Evolutionary conservation across 164 flowering plant genomes (phyloP), one percentile per base, ranked within the genome.

Genomic region (Platanus orientalis): DNA sequence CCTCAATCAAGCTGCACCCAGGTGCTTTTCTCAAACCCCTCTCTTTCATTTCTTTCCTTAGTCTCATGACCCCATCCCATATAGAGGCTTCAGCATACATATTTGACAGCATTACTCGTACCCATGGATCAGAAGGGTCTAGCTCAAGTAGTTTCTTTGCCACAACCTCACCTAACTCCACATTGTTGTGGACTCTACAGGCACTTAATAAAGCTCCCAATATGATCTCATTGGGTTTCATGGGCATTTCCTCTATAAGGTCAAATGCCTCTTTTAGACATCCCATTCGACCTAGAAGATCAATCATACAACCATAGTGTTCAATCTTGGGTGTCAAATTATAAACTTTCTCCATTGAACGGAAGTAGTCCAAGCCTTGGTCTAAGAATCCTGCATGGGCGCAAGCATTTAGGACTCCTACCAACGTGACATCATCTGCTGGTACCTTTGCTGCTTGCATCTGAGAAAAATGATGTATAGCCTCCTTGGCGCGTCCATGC

Each of bases 291-390:
- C 79, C 75, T 4, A 71, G 64, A 27, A 75, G 72, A 65, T 75
- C 79, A 21, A 75, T 48, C 73, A 69, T 65, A 28, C 79, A 71
- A 20, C 73, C 75, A 26, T 69, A 75, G 60, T 71, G 75, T 51
- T 71, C 75, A 11, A 75, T 28, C 60, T 71, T 71, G 5, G 71
- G 71, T 25, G 44, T 49, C 39, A 69, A 24, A 12, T 54, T 49
- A 16, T 69, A 61, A 14, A 11, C 49, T 13, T 23, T 63, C 24
- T 66, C 65, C 74, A 74, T 74, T 6, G 69, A 58, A 21, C 20
- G 12, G 32, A 70, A 70, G 34, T 58, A 48, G 32, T 21, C 12
- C 42, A 53, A 36, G 39, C 74, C 78, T 63, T 74, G 58, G 44
- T 70, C 69, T 25, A 70, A n/a, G 36, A 74, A 60, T 39, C 78